These are phyloP conservation scores for Takakia lepidozioides DNA, from an alignment of 225 moss, liverwort and hornwort genomes.

Conservation along the genomic window DNA sequence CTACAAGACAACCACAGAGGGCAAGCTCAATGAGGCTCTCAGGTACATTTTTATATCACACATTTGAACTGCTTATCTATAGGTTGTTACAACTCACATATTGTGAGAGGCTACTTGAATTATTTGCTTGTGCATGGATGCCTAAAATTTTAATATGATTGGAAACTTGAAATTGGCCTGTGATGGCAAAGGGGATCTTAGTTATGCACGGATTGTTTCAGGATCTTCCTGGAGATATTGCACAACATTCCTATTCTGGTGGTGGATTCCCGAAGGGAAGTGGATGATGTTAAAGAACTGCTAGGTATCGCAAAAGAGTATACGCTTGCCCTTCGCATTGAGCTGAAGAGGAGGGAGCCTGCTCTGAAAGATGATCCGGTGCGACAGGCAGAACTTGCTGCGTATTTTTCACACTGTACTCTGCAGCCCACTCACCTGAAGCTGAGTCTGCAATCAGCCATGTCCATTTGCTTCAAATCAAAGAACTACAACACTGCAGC, in stretches of 20 bases:
- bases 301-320: conserved; percentile 90
- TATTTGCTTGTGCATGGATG: too few relatives aligned
- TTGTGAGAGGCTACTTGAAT: too few relatives aligned
- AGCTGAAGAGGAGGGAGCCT: conserved; percentile 77
- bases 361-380: conserved; percentile 62
- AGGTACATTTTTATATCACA: conserved; percentile 13
- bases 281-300: conserved; percentile 94
- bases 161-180: too few relatives aligned
- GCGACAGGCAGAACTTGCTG: conserved; percentile 79
- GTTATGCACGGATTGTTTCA: conserved; percentile 3
- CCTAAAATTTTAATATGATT: too few relatives aligned
- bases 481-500: conserved; percentile 84
- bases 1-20: conserved; percentile 73
- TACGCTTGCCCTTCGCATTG: conserved; percentile 71
- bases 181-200: too few relatives aligned
- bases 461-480: conserved; percentile 65
- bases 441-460: conserved; percentile 75
- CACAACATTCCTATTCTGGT: conserved; percentile 81
- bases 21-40: conserved; percentile 72
- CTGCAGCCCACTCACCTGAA: conserved; percentile 87
- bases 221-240: conserved; percentile 76
- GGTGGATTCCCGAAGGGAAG: conserved; percentile 85
- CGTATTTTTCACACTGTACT: conserved; percentile 89
- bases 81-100: too few relatives aligned
- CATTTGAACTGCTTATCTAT: too few relatives aligned